Base-by-base conservation (phyloP, 371 early-diverging fungal species). In the Mortierella sp. region DNA sequence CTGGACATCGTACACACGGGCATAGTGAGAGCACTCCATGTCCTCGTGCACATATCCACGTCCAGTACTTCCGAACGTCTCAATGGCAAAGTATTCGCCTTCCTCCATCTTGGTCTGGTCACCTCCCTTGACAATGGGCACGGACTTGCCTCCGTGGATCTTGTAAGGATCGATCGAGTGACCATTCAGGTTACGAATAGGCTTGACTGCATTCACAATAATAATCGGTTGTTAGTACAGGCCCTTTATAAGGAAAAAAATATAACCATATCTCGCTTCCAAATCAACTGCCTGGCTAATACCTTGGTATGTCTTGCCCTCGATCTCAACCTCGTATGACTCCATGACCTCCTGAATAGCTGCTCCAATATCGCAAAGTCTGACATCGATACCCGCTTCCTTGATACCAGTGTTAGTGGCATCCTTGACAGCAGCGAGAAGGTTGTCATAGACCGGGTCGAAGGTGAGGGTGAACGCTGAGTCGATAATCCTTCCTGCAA, bases 21-120 rank as follows among this genome's bases (percentile, higher is more conserved):
- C 92, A 82, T 97, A 99, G 73, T 99, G 99, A 56, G 95, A 94
- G 79, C 96, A 96, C 75, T 97, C 97, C 63, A 92, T 89, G 63
- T 95, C 97, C 70, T 99, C 98, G 56, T 85, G 79, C 4, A 99
- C 99, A 60, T 85, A 89, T 14, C 98, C 99, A 44, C 87, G 91
- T n/a, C 99, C 99, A 2, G 99, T 99, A 55, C 90, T 93, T 62
- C 99, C 99, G 82, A 99, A 99, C 17, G 99, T 99, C 82, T 99
- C 99, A 71, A 99, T 96, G 39, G 99, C 99, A 81, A 93, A 93
- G 69, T 92, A 92, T 81, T 99, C 99, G 60, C 96, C 97, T 84
- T 97, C 99, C 83, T 96, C 97, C 90, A 99, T 93, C 81, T 95
- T 95, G 24, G 98, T 97, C 53, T 90, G 87, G 78, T 99, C 99